Evolutionary conservation across 345 rosid genomes (phyloP), one percentile per base, ranked within the genome.

Genomic region (Brassica juncea): DNA sequence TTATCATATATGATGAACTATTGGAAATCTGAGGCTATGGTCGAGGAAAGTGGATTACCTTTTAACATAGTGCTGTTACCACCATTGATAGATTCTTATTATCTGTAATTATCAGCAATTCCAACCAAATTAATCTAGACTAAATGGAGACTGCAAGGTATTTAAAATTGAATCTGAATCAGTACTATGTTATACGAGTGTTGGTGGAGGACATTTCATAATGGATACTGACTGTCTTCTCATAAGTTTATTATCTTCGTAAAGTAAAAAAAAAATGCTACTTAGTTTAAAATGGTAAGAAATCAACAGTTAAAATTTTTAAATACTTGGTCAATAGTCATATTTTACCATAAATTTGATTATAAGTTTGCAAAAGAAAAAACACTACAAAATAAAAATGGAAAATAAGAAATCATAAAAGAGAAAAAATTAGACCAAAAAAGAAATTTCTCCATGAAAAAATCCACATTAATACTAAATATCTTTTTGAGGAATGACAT

Each of bases 21-120:
- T 60, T 79, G 71, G 79, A 55, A 55, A 14, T 39, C 16, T 66
- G 79, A 25, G 67, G 72, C 67, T 62, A 42, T 63, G 71, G 66
- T 69, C 63, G 54, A 69, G 83, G 83, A 74, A 80, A 70, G 79
- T 80, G 76, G 79, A 52, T 74, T 37, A 69, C 23, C 61, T 69
- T 74, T 34, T 34, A 60, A 16, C 67, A 8, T 52, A 61, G 79
- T 80, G 82, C 52, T 62, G 71, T 71, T 60, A 74, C 79, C 71
- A 74, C 71, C 70, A 69, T 52, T 73, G 73, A 74, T 69, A 15
- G 66, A 62, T 39, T 71, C 5, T 35, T 30, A 32, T 74, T 44
- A 14, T 68, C 32, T 62, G 30, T 8, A 11, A 49, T 11, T 52
- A 35, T 25, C 30, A 23, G 23, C 7, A 47, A 47, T 57, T 34